Conservation (phyloP, 192 early-diverging fungal species). For the Thoreauomyces humboldtii region DNA sequence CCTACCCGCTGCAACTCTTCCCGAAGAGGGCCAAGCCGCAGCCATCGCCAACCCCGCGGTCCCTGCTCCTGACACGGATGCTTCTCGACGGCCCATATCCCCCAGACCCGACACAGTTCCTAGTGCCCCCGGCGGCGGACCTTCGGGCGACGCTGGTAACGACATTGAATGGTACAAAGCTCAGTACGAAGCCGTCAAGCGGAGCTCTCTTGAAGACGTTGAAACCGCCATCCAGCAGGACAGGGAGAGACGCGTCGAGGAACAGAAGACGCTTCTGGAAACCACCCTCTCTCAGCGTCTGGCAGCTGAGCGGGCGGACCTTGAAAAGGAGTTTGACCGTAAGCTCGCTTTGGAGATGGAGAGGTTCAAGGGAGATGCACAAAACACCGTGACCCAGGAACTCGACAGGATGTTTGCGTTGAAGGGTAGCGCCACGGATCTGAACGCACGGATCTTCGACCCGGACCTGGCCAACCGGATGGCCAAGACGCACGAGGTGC, state of each 20-base stretch:
- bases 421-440: background rate
- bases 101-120: background rate
- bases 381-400: slow-evolving; percentile 2
- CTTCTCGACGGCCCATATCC: slow-evolving; percentile 16
- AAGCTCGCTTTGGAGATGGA: slow-evolving; percentile 14
- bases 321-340: slow-evolving; percentile 20
- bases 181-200: slow-evolving; percentile 11
- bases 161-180: slow-evolving; percentile 17
- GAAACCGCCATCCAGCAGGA: slow-evolving; percentile 20
- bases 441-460: slow-evolving; percentile 15
- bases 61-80: slow-evolving; percentile 7
- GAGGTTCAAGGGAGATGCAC: slow-evolving; percentile 4
- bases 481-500: slow-evolving; percentile 7
- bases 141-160: background rate
- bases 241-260: slow-evolving; percentile 5
- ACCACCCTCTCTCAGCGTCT: slow-evolving; percentile 9
- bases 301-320: slow-evolving; percentile 1
- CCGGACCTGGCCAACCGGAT: slow-evolving; percentile 8
- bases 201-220: background rate
- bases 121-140: background rate
- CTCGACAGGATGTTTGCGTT: slow-evolving; percentile 15
- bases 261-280: slow-evolving; percentile 13
- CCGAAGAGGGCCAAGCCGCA: background rate
- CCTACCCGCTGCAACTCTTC: slow-evolving; percentile 10
- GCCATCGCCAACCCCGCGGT: background rate